These are phyloP conservation scores for Colletotrichum kahawae DNA, from an alignment of 2,329 filamentous ascomycete species.

Conservation along the genomic window DNA sequence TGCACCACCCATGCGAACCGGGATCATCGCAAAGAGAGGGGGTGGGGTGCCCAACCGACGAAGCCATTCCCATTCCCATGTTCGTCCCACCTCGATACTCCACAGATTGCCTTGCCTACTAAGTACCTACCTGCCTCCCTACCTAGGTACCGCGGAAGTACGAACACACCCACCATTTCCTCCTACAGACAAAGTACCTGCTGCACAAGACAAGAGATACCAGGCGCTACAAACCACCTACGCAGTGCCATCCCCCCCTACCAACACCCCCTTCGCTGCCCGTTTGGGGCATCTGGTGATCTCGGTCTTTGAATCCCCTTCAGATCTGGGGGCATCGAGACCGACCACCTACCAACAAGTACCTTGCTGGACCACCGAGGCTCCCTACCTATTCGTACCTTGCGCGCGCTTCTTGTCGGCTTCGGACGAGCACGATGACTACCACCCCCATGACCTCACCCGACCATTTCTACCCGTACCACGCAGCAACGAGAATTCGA, in stretches of 20 bases:
- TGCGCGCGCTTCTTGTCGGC: not conserved
- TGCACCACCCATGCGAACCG: conserved; percentile 30
- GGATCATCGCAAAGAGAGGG: conserved; percentile 16
- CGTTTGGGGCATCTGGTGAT: not conserved
- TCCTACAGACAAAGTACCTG: not conserved
- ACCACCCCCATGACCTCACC: not conserved
- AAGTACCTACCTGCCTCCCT: not conserved
- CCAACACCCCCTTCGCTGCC: not conserved
- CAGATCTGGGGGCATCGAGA: not conserved
- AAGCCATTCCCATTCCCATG: not conserved
- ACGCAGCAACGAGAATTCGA: not conserved
- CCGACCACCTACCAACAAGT: not conserved
- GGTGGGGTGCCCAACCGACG: conserved; percentile 2
- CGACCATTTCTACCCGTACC: not conserved
- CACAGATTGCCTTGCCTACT: not conserved
- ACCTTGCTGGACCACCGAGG: not conserved
- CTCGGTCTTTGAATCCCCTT: not conserved
- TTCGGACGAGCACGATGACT: not conserved
- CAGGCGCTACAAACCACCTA: not conserved
- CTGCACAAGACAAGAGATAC: not conserved
- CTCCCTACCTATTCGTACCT: not conserved
- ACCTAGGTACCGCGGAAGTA: not conserved
- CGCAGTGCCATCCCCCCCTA: not conserved
- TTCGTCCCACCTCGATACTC: not conserved
- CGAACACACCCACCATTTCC: not conserved